Evolutionary conservation across 148 eudicot genomes (phyloP), one percentile per base, ranked within the genome.

Genomic region (Vaccinium corymbosum): DNA sequence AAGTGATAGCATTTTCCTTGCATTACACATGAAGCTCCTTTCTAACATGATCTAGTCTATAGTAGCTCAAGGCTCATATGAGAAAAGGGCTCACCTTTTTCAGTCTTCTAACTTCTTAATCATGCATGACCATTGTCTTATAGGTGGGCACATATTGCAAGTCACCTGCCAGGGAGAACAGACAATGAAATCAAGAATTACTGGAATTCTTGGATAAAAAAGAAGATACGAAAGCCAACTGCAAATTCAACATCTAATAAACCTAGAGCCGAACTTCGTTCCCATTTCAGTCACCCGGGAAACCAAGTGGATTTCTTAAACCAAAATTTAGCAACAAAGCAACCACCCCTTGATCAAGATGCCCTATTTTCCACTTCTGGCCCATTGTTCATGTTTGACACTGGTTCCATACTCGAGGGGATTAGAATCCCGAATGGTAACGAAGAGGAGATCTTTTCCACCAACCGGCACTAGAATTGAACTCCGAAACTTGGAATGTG

Each of bases 121-220:
- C 38, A 35, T 35, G 38, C 38, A 35, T 35, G 38, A 35, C 38
- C 38, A 35, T 35, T 35, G 38, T 66, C 12, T 66, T 66, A 6
- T 11, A 95, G 98, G 86, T 95, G 98, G 98, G 98, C 97, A 46
- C 98, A 94, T 74, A 95, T 95, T 75, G 98, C 98, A 56, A 94
- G 95, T 83, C 98, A 95, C 83, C 86, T 95, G 75, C 98, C 98
- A 0, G 98, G 98, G 53, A 88, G 98, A 88, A 95, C 98, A 17
- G 98, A 95, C 80, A 95, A 95, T 20, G 98, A 95, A 70, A 95
- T 95, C 3, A 95, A 95, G 79, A 95, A 95, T 84, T 95, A 95
- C 49, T 95, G 98, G 98, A 95, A 95, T 77, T 95, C 98, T 14
- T 95, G 98, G 98, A 95, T 95, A 81, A 95, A 95, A 73, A 95